A percentile compares a stretch with the other conserved stretches of the same genome.
Evolutionary conservation across 1,284 basidiomycete genomes (phyloP).

Genomic region (Leccinum pachyderme): DNA sequence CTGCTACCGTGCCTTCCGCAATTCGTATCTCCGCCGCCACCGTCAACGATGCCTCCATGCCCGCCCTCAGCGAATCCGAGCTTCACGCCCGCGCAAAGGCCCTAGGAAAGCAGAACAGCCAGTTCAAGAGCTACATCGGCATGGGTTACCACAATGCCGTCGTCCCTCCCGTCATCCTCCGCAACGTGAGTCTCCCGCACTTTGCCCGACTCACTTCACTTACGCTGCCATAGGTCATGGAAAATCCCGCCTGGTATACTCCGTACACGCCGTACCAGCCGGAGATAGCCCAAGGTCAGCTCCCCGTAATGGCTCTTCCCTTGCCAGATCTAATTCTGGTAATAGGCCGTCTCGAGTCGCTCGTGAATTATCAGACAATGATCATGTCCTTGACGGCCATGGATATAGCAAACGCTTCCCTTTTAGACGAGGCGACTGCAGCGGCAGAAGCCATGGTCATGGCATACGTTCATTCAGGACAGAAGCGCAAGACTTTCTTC

Average conservation of each 20-base stretch:
- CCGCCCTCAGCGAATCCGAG: conserved; percentile 84
- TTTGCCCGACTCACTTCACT: not conserved
- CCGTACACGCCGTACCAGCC: conserved; percentile 95
- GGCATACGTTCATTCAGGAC: conserved; percentile 61
- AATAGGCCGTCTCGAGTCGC: conserved; percentile 88
- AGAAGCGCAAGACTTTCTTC: conserved; percentile 83
- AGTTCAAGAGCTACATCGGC: conserved; percentile 92
- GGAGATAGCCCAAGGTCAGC: conserved; percentile 86
- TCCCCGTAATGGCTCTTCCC: conserved; percentile 7
- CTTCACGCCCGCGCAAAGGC: conserved; percentile 74
- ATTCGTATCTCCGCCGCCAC: conserved; percentile 69
- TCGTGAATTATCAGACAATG: conserved; percentile 98
- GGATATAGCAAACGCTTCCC: conserved; percentile 92
- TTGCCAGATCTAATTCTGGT: conserved; percentile 11
- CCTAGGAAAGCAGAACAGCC: conserved; percentile 77
- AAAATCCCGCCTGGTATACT: conserved; percentile 98
- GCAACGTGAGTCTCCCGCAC: conserved; percentile 63
- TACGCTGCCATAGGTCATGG: conserved; percentile 66
- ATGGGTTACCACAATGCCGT: conserved; percentile 98
- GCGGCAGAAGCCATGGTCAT: conserved; percentile 93
- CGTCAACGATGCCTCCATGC: conserved; percentile 69
- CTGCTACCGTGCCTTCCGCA: conserved; percentile 73
- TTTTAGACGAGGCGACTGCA: conserved; percentile 90
- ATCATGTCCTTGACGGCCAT: conserved; percentile 92
- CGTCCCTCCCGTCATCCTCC: conserved; percentile 89